These are phyloP conservation scores for Suhomyces panamericanus DNA, from an alignment of 1,139 yeast species.

Conservation along the genomic window DNA sequence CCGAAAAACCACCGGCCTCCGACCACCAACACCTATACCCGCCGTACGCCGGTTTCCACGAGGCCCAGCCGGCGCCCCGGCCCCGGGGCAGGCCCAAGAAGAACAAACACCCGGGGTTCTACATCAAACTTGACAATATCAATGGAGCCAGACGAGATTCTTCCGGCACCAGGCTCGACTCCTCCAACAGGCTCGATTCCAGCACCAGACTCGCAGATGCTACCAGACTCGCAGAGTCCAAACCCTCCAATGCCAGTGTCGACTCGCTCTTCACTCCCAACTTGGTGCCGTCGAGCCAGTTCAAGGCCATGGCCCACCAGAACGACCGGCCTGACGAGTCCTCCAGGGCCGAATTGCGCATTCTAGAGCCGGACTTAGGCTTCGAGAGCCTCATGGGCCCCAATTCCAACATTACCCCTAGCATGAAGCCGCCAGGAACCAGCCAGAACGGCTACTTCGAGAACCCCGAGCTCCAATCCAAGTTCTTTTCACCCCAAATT, in stretches of 20 bases:
- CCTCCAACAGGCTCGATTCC: too few relatives aligned
- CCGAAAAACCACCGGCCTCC: background rate
- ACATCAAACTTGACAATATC: slow-evolving; percentile 16
- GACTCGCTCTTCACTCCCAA: slow-evolving; percentile 9
- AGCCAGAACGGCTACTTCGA: slow-evolving; percentile 38
- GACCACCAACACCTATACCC: background rate
- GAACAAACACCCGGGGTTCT: slow-evolving; percentile 16
- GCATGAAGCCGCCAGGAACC: slow-evolving; percentile 44
- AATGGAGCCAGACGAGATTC: slow-evolving; percentile 1
- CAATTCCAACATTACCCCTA: slow-evolving; percentile 35
- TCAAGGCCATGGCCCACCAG: slow-evolving; percentile 6
- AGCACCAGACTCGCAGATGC: too few relatives aligned
- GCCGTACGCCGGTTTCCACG: background rate
- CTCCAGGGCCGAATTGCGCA: slow-evolving; percentile 13
- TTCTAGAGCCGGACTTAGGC: slow-evolving; percentile 25
- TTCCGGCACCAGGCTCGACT: too few relatives aligned
- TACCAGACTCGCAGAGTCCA: too few relatives aligned
- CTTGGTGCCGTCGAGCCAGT: slow-evolving; percentile 8
- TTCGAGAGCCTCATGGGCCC: slow-evolving; percentile 14
- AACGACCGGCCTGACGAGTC: slow-evolving; percentile 9
- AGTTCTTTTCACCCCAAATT: slow-evolving; percentile 12
- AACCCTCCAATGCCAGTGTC: slow-evolving; percentile 1
- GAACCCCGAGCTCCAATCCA: slow-evolving; percentile 5
- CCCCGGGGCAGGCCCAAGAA: slow-evolving; percentile 13
- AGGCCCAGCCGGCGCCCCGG: slow-evolving; percentile 1